Evolutionary conservation across 2,329 filamentous ascomycete species (phyloP).

Genomic region (Amauroascus verrucosus): DNA sequence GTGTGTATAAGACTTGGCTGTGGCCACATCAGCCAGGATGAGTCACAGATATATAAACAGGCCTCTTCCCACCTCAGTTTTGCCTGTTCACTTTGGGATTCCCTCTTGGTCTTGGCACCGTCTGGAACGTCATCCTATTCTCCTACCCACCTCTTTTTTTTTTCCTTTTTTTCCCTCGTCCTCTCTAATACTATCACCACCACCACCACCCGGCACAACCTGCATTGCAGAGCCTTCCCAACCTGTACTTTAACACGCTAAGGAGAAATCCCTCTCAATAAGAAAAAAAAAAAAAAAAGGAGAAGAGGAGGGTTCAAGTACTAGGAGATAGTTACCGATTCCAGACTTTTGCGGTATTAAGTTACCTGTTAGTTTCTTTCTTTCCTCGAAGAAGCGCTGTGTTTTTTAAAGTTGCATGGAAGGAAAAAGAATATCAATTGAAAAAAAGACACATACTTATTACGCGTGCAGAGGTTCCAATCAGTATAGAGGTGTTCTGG

Average conservation of each 20-base stretch:
- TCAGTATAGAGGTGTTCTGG: conserved; percentile 4
- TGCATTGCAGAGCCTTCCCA: neutral
- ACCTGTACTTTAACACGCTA: neutral
- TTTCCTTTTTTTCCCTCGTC: neutral
- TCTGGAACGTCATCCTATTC: conserved; percentile 14
- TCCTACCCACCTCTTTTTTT: neutral
- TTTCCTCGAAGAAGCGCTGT: neutral
- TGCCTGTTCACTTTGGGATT: conserved; percentile 10
- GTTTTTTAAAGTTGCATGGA: neutral
- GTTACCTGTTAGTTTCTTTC: conserved; percentile 6
- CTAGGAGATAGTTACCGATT: neutral
- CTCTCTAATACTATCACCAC: neutral
- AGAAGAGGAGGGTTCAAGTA: neutral
- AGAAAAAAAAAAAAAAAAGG: conserved; percentile 4
- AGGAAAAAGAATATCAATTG: neutral
- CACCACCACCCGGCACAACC: neutral
- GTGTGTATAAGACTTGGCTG: conserved; percentile 9
- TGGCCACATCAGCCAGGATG: conserved; percentile 10
- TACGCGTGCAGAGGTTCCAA: neutral
- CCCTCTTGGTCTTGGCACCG: conserved; percentile 18
- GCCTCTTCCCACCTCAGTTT: conserved; percentile 13
- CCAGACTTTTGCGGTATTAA: conserved; percentile 4
- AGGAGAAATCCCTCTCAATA: neutral
- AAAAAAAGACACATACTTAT: conserved; percentile 4
- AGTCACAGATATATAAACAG: conserved; percentile 18